Percentiles rank a stretch among this genome's conserved stretches.
Evolutionary conservation across 306 rosid species (phyloP).

Genomic region (Geum urbanum): DNA sequence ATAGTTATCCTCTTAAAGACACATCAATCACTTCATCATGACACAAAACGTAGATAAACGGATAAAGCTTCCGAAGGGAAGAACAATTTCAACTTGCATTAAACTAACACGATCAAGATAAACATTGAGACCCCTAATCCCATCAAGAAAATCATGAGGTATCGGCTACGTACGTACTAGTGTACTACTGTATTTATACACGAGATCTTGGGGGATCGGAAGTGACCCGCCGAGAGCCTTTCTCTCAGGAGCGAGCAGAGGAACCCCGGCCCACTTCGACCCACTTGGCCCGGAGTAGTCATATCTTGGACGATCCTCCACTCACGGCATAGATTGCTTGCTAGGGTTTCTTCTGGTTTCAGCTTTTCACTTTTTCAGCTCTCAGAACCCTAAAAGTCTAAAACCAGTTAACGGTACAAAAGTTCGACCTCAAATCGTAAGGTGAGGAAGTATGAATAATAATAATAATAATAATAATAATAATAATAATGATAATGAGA

Average conservation of each 20-base stretch:
- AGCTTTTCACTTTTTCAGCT: not conserved
- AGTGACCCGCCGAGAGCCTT: not conserved
- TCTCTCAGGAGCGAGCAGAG: not conserved
- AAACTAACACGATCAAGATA: not conserved
- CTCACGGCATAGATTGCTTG: too few relatives aligned
- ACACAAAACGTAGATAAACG: not conserved
- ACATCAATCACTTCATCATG: not conserved
- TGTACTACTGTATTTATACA: not conserved
- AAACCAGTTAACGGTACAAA: not conserved
- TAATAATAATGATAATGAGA: too few relatives aligned
- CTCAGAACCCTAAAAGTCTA: not conserved
- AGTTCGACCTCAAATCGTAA: not conserved
- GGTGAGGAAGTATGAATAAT: not conserved
- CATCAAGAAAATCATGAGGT: constrained; percentile 2
- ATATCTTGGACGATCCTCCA: not conserved
- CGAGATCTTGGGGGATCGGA: not conserved
- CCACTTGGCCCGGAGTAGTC: not conserved
- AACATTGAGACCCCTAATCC: not conserved
- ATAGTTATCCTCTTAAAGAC: not conserved
- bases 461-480: too few relatives aligned
- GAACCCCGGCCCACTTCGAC: not conserved
- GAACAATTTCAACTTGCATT: not conserved
- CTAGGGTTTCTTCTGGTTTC: too few relatives aligned
- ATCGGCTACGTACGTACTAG: not conserved
- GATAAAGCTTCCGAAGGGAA: constrained; percentile 4